These are phyloP conservation scores for Ambispora gerdemannii DNA, from an alignment of 192 early-diverging fungal genomes.

Conservation along the genomic window DNA sequence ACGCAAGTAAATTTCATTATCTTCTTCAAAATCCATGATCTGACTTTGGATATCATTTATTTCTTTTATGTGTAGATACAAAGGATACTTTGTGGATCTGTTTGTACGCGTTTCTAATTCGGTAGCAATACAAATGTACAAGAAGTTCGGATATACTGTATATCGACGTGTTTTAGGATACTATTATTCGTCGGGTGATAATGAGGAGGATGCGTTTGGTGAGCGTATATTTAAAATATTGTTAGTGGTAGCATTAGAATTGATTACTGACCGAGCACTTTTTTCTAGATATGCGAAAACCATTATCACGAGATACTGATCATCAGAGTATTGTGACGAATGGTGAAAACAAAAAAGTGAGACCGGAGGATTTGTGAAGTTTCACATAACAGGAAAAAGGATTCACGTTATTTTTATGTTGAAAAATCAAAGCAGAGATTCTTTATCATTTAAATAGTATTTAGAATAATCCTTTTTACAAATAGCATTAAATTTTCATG, in stretches of 20 bases:
- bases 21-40: background rate
- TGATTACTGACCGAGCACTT: background rate
- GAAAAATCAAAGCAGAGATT: too few species aligned
- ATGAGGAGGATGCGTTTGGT: conserved; percentile 88
- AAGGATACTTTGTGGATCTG: conserved; percentile 92
- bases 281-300: conserved; percentile 89
- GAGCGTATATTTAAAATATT: conserved; percentile 18
- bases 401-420: too few species aligned
- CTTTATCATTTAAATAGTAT: too few species aligned
- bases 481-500: too few species aligned
- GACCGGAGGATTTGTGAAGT: conserved; percentile 49
- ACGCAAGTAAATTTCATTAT: conserved; percentile 41
- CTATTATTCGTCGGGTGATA: conserved; percentile 66
- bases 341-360: conserved; percentile 49
- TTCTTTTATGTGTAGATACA: conserved; percentile 49
- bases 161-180: conserved; percentile 87
- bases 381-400: too few species aligned
- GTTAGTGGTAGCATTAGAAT: background rate
- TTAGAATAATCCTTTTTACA: too few species aligned
- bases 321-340: conserved; percentile 57
- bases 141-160: conserved; percentile 85
- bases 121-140: conserved; percentile 91
- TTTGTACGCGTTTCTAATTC: conserved; percentile 92
- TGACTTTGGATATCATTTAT: conserved; percentile 12
- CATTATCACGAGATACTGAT: conserved; percentile 76